These are phyloP conservation scores for Fonsecaea erecta DNA, from an alignment of 2,329 filamentous ascomycete genomes.

Conservation along the genomic window DNA sequence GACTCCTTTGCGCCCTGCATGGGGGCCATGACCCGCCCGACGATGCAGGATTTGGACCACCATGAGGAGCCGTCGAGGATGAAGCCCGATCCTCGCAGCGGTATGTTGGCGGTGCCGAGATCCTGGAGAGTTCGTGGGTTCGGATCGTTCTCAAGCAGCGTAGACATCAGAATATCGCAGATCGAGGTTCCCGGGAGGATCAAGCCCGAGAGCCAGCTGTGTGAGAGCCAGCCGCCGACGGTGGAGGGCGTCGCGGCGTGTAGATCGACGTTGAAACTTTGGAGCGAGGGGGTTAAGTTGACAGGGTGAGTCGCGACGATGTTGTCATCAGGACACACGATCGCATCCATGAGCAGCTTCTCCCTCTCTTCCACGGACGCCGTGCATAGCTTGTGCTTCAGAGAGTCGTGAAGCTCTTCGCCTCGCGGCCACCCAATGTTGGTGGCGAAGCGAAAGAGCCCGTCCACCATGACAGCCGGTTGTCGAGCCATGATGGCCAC, in stretches of 20 bases:
- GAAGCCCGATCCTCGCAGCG: conserved; percentile 58
- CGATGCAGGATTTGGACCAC: conserved; percentile 62
- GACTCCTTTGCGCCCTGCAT: conserved; percentile 53
- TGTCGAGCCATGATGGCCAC: conserved; percentile 32
- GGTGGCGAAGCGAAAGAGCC: conserved; percentile 39
- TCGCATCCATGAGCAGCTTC: conserved; percentile 29
- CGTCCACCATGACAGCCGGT: conserved; percentile 36
- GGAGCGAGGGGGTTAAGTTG: conserved; percentile 17
- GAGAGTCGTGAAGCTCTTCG: conserved; percentile 31
- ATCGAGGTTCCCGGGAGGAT: conserved; percentile 60
- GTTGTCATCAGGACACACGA: conserved; percentile 16
- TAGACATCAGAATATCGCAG: conserved; percentile 60
- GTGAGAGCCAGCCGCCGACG: conserved; percentile 59
- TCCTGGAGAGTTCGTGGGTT: conserved; percentile 53
- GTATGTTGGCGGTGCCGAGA: conserved; percentile 57
- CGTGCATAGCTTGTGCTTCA: conserved; percentile 35
- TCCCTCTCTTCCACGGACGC: conserved; percentile 28
- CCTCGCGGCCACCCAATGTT: conserved; percentile 38
- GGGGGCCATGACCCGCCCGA: conserved; percentile 59
- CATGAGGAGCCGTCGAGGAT: conserved; percentile 54
- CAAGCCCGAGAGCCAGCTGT: conserved; percentile 60
- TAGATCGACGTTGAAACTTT: conserved; percentile 27
- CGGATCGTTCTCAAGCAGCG: conserved; percentile 57
- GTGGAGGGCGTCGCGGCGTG: conserved; percentile 38
- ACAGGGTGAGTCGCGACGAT: neutral